Conservation (phyloP, 495 filamentous ascomycete species). For the Lasiosphaeria hispida region DNA sequence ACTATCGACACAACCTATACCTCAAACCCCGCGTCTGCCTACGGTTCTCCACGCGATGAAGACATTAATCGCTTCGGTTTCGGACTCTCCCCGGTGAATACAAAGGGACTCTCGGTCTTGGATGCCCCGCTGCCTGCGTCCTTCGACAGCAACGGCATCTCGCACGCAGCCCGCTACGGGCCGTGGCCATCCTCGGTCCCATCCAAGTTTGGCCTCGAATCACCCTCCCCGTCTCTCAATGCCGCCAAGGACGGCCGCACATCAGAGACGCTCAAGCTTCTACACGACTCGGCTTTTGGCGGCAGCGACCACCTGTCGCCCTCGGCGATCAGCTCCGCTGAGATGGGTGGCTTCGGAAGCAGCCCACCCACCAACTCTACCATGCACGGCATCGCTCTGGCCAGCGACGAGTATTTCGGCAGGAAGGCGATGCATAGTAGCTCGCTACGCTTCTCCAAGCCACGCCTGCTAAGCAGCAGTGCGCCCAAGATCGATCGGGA, state of each 20-base stretch:
- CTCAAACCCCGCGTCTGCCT: constrained; percentile 72
- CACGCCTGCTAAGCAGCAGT: constrained; percentile 76
- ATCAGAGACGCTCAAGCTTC: constrained; percentile 70
- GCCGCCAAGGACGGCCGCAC: constrained; percentile 56
- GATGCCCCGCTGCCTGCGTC: constrained; percentile 93
- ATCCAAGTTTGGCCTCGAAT: constrained; percentile 87
- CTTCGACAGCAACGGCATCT: constrained; percentile 95
- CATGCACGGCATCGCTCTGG: constrained; percentile 39
- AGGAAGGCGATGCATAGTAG: constrained; percentile 83
- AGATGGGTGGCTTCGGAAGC: constrained; percentile 48
- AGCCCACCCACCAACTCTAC: constrained; percentile 62
- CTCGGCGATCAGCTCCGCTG: constrained; percentile 52
- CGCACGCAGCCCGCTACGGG: constrained; percentile 82
- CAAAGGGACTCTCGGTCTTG: constrained; percentile 72
- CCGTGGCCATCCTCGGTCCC: constrained; percentile 92
- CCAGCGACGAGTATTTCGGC: constrained; percentile 61
- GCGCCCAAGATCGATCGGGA: constrained; percentile 68
- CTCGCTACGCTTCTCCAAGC: constrained; percentile 58
- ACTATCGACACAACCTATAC: constrained; percentile 78
- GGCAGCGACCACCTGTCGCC: constrained; percentile 43
- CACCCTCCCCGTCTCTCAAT: constrained; percentile 73
- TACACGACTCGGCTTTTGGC: constrained; percentile 86
- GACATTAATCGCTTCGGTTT: constrained; percentile 54
- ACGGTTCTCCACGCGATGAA: constrained; percentile 86
- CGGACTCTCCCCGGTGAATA: constrained; percentile 70